phyloP scores from a whole-genome alignment of 2,329 filamentous ascomycete species.

The Diaporthe nobilis region DNA sequence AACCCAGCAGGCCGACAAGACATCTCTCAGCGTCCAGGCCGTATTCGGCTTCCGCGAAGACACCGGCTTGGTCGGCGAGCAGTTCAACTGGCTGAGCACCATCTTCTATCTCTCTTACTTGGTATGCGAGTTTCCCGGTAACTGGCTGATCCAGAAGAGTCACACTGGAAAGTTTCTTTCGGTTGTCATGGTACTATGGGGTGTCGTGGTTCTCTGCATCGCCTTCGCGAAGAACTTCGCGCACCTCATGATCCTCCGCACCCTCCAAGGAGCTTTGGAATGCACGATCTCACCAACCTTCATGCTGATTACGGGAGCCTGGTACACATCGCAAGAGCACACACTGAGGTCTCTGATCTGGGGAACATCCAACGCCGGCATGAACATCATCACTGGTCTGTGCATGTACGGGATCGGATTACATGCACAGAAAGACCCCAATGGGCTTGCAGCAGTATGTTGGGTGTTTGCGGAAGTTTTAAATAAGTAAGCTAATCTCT shows the following conservation, averaged over 20 bases:
- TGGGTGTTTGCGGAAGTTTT: background rate
- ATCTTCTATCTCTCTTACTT: conserved; percentile 50
- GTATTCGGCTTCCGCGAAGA: conserved; percentile 50
- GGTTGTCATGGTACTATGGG: conserved; percentile 51
- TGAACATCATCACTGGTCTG: conserved; percentile 51
- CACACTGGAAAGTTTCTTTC: conserved; percentile 53
- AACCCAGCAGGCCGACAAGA: conserved; percentile 43
- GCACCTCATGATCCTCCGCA: conserved; percentile 49
- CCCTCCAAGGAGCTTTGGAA: conserved; percentile 49
- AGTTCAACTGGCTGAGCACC: conserved; percentile 48
- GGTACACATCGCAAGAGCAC: conserved; percentile 52
- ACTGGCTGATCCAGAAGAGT: conserved; percentile 53
- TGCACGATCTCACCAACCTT: conserved; percentile 51
- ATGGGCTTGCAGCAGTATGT: conserved; percentile 15
- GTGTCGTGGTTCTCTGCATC: conserved; percentile 48
- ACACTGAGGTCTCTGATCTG: conserved; percentile 50
- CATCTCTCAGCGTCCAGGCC: conserved; percentile 47
- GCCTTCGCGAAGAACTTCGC: conserved; percentile 50
- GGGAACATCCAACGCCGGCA: conserved; percentile 51
- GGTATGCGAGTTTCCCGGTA: conserved; percentile 48
- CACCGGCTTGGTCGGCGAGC: conserved; percentile 48
- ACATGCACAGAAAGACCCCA: conserved; percentile 40
- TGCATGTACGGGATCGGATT: conserved; percentile 48
- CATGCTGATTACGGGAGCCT: conserved; percentile 51
- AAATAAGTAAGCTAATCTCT: background rate